These are phyloP conservation scores for Fusarium sp. DNA, from an alignment of 2,329 filamentous ascomycete species.

Conservation along the genomic window DNA sequence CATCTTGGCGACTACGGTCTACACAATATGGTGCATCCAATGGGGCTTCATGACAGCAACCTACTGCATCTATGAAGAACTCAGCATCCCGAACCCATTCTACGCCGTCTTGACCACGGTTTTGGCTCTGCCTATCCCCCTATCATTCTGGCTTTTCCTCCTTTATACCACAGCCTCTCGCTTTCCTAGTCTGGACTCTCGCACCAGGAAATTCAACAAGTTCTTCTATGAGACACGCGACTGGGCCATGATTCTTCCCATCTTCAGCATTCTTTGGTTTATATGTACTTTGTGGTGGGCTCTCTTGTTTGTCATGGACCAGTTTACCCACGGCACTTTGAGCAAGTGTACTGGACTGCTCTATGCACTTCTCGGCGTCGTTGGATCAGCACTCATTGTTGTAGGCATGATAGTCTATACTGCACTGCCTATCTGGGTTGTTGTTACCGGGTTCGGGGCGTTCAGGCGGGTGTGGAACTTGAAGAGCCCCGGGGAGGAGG, in stretches of 20 bases:
- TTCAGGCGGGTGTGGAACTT: conserved; percentile 26
- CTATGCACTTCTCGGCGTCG: neutral
- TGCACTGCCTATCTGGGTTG: conserved; percentile 28
- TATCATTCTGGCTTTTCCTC: conserved; percentile 37
- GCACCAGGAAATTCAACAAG: conserved; percentile 1
- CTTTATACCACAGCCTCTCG: conserved; percentile 40
- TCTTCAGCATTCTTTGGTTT: conserved; percentile 32
- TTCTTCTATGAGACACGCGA: conserved; percentile 38
- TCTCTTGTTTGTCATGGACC: conserved; percentile 11
- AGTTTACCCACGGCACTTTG: conserved; percentile 9
- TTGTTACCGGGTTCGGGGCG: conserved; percentile 28
- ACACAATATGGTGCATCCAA: conserved; percentile 26
- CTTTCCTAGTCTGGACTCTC: conserved; percentile 2
- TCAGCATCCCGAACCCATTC: conserved; percentile 2
- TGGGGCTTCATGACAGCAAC: conserved; percentile 8
- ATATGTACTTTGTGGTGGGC: conserved; percentile 12
- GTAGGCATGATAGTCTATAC: conserved; percentile 5
- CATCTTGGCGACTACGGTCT: neutral
- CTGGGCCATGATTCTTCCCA: conserved; percentile 35
- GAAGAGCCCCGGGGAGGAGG: conserved; percentile 23
- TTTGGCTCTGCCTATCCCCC: conserved; percentile 1
- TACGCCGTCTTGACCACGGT: neutral
- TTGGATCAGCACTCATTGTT: conserved; percentile 11
- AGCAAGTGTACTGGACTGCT: conserved; percentile 6
- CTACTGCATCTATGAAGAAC: neutral